phyloP scores from a whole-genome alignment of 2,329 filamentous ascomycete genomes.

The Anisogramma anomala region DNA sequence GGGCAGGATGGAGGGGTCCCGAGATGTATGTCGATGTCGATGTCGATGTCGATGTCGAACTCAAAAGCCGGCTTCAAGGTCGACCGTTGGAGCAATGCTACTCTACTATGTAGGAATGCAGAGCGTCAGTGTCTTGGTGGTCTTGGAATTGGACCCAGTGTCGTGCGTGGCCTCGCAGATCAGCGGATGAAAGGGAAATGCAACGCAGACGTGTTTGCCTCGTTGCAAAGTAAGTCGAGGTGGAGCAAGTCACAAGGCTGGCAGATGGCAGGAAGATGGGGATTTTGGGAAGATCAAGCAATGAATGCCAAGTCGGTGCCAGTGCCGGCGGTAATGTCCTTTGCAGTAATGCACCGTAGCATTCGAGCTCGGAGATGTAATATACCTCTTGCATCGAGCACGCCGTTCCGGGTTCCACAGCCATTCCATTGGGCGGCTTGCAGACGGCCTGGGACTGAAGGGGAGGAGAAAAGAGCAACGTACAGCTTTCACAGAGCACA shows the following conservation, averaged over 20 bases:
- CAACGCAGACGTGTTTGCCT: no score
- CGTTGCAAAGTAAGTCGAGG: no score
- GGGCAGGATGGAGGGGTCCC: no score
- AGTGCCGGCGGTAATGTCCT: not conserved
- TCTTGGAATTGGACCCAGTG: no score
- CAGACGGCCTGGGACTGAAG: no score
- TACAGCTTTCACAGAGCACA: conserved; percentile 8
- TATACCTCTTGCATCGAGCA: conserved; percentile 9
- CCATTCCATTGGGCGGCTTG: no score
- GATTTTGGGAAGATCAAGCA: no score
- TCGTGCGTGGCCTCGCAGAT: no score
- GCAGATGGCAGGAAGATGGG: no score
- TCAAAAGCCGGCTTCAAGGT: not conserved
- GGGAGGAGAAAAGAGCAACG: not conserved
- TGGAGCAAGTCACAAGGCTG: no score
- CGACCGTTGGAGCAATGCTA: not conserved
- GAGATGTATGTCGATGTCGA: no score
- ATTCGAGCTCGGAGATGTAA: conserved; percentile 13
- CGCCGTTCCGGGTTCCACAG: not conserved
- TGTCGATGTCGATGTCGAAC: no score
- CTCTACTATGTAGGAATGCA: not conserved
- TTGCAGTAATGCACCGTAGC: not conserved
- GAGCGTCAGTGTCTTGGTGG: not conserved
- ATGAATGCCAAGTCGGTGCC: not conserved
- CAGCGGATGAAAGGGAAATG: not conserved